Evolutionary conservation across 1,139 yeast genomes (phyloP).

Genomic region (Suhomyces yuchorum): DNA sequence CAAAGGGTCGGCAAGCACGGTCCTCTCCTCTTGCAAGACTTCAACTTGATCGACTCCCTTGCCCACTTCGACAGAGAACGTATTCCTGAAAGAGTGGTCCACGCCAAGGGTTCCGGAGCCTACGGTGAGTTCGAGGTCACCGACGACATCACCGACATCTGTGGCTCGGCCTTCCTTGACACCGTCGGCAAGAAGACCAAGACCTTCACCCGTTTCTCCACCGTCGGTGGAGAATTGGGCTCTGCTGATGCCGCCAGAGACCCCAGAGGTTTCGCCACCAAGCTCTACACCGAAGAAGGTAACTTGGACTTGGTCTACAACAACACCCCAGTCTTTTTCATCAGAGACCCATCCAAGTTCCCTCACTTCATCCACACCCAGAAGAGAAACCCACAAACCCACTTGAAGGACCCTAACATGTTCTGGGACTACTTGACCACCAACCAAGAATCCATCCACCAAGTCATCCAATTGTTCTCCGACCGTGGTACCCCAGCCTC

Average conservation of each 20-base stretch:
- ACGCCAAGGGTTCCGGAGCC: constrained; percentile 90
- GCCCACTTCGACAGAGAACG: constrained; percentile 88
- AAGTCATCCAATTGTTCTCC: constrained; percentile 20
- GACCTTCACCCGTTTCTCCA: constrained; percentile 76
- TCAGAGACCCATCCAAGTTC: constrained; percentile 85
- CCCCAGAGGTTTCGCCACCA: constrained; percentile 85
- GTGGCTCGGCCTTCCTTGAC: constrained; percentile 70
- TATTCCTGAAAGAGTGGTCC: constrained; percentile 88
- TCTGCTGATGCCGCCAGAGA: constrained; percentile 87
- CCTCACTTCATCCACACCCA: constrained; percentile 89
- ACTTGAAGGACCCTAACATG: constrained; percentile 74
- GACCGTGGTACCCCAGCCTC: constrained; percentile 75
- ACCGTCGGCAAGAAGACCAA: constrained; percentile 76
- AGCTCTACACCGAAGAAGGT: constrained; percentile 86
- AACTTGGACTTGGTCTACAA: constrained; percentile 86
- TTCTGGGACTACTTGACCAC: constrained; percentile 73
- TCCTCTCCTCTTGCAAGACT: constrained; percentile 76
- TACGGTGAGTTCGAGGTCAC: constrained; percentile 80
- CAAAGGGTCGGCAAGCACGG: constrained; percentile 76
- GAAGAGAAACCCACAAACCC: constrained; percentile 75
- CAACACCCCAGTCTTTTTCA: constrained; percentile 86
- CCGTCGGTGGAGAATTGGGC: constrained; percentile 88
- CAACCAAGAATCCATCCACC: constrained; percentile 49
- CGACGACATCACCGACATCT: constrained; percentile 75
- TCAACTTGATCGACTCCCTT: constrained; percentile 71